Conservation (phyloP, 139 green algal species). For the Mesotaenium endlicherianum region DNA sequence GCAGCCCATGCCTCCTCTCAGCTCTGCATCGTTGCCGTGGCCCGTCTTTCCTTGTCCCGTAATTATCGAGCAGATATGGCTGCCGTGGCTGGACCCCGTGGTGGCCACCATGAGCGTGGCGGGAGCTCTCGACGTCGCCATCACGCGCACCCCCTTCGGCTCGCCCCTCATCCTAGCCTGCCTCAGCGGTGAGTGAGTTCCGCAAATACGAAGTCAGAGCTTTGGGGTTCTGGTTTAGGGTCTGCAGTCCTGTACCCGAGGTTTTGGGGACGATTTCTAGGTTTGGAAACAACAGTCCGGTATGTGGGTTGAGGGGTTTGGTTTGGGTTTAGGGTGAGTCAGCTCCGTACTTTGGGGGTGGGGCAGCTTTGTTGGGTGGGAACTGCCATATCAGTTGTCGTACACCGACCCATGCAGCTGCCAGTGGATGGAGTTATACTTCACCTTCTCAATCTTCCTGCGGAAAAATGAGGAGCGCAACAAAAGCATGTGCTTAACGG, state of each 20-base stretch:
- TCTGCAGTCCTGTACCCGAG: background rate
- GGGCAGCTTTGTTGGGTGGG: no score
- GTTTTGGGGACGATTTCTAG: background rate
- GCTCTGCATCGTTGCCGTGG: background rate
- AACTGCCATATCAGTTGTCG: no score
- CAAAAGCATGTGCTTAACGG: no score
- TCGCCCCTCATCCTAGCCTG: constrained; percentile 19
- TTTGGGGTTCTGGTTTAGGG: background rate
- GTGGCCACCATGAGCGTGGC: constrained; percentile 30
- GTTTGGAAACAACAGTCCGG: no score
- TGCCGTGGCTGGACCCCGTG: background rate
- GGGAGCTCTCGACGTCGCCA: constrained; percentile 16
- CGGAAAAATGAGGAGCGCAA: no score
- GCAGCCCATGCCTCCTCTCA: background rate
- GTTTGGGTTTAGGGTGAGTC: no score
- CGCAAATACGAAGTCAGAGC: background rate
- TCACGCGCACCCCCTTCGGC: constrained; percentile 36
- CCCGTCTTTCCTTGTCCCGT: background rate
- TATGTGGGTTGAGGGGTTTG: no score
- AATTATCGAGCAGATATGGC: background rate
- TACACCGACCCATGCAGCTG: background rate
- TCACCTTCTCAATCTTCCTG: no score
- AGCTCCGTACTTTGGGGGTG: no score
- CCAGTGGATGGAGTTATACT: background rate
- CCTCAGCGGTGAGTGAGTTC: constrained; percentile 35